These are phyloP conservation scores for Blastobotrys buckinghamii DNA, from an alignment of 1,139 yeast genomes.

Conservation along the genomic window DNA sequence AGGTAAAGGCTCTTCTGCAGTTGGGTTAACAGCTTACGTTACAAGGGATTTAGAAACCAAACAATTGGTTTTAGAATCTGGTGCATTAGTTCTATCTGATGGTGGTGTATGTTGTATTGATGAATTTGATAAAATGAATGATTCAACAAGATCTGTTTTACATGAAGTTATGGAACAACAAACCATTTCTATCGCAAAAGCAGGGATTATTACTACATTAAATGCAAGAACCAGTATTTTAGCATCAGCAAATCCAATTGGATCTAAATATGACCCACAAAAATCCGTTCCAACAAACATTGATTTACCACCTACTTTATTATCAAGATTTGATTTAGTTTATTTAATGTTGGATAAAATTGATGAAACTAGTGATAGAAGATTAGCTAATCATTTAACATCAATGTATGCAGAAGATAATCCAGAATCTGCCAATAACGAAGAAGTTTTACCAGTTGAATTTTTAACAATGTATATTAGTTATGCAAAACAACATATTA, in stretches of 20 bases:
- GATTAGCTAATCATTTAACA: constrained; percentile 84
- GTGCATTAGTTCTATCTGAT: constrained; percentile 93
- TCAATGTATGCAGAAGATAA: constrained; percentile 86
- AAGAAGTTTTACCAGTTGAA: constrained; percentile 76
- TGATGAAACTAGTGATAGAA: constrained; percentile 77
- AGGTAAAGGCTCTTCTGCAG: constrained; percentile 98
- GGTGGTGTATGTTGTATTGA: constrained; percentile 99
- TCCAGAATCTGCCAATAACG: constrained; percentile 63
- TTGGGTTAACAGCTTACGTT: constrained; percentile 94
- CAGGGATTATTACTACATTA: constrained; percentile 93
- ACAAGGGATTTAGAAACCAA: constrained; percentile 92
- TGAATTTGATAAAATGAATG: constrained; percentile 97
- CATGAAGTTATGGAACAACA: constrained; percentile 99
- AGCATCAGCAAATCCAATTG: constrained; percentile 98
- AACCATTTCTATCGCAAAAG: constrained; percentile 95
- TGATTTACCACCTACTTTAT: constrained; percentile 91
- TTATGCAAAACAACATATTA: constrained; percentile 77
- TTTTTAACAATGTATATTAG: constrained; percentile 83
- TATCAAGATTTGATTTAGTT: constrained; percentile 91
- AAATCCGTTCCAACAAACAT: constrained; percentile 92
- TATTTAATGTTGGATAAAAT: constrained; percentile 89
- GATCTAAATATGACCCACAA: constrained; percentile 88
- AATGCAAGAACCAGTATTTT: constrained; percentile 94
- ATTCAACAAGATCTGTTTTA: constrained; percentile 85
- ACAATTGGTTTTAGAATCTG: constrained; percentile 89